These are phyloP conservation scores for Epichloe sp. DNA, from an alignment of 2,329 filamentous ascomycete species.

Conservation along the genomic window DNA sequence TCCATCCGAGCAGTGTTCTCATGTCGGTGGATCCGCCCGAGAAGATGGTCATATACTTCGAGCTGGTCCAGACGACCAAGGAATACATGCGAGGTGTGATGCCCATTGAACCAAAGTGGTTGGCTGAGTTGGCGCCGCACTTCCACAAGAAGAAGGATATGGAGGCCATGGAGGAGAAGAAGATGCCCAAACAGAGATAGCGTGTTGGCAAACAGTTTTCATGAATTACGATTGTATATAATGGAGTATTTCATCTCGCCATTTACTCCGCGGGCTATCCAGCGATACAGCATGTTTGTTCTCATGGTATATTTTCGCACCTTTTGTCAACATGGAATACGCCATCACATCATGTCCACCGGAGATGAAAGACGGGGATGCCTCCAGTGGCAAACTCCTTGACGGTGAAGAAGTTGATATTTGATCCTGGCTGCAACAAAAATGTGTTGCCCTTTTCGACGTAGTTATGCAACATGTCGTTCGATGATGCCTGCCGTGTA, in stretches of 20 bases:
- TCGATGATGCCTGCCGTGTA: too few relatives aligned
- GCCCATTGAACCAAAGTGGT: constrained; percentile 72
- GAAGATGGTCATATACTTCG: constrained; percentile 79
- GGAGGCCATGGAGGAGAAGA: constrained; percentile 70
- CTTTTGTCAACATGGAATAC: too few relatives aligned
- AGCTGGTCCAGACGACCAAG: constrained; percentile 70
- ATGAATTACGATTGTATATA: background rate
- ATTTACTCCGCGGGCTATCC: background rate
- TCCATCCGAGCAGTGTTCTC: constrained; percentile 80
- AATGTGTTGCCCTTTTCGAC: too few relatives aligned
- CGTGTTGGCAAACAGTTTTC: constrained; percentile 1
- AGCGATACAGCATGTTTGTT: too few relatives aligned
- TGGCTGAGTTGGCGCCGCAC: constrained; percentile 83
- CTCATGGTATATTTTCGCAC: too few relatives aligned
- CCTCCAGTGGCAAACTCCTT: too few relatives aligned
- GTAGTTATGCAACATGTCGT: too few relatives aligned
- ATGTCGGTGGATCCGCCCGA: constrained; percentile 62
- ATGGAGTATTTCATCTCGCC: background rate
- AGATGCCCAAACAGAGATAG: constrained; percentile 26
- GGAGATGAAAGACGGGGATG: too few relatives aligned
- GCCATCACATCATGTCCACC: too few relatives aligned
- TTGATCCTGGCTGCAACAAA: too few relatives aligned
- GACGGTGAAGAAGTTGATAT: too few relatives aligned
- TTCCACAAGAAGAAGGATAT: constrained; percentile 88
- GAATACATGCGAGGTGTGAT: constrained; percentile 87